Conservation (phyloP, 345 rosid genomes). For the Hirschfeldia incana region DNA sequence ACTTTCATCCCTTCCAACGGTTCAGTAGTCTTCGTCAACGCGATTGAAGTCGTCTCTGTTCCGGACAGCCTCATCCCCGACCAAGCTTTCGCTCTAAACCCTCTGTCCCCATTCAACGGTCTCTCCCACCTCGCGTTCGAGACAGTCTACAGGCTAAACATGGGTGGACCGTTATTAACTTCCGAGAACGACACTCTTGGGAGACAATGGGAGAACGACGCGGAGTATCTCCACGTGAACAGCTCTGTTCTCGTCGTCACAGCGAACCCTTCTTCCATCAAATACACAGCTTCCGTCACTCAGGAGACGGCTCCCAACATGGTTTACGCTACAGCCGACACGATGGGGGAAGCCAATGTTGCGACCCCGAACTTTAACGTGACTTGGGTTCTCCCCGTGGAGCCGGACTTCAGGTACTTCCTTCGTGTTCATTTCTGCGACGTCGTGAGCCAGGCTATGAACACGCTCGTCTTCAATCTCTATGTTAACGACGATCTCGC, state of each 20-base stretch:
- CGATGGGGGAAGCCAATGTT: conserved; percentile 84
- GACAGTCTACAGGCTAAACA: conserved; percentile 85
- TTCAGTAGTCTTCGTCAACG: conserved; percentile 86
- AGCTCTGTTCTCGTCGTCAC: conserved; percentile 77
- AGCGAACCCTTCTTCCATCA: conserved; percentile 62
- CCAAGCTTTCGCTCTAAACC: conserved; percentile 68
- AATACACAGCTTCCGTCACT: conserved; percentile 51
- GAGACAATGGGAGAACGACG: conserved; percentile 90
- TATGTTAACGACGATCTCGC: conserved; percentile 81
- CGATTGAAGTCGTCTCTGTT: conserved; percentile 84
- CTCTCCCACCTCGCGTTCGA: conserved; percentile 74
- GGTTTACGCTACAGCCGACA: conserved; percentile 91
- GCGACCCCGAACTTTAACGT: conserved; percentile 71
- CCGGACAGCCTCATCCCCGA: conserved; percentile 79
- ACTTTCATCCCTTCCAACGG: conserved; percentile 70
- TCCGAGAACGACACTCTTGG: conserved; percentile 88
- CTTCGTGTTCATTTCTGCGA: conserved; percentile 94
- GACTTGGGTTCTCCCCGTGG: conserved; percentile 79
- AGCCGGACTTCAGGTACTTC: conserved; percentile 72
- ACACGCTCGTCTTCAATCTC: conserved; percentile 73
- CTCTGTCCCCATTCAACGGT: conserved; percentile 58
- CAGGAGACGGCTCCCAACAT: conserved; percentile 78
- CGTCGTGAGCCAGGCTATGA: conserved; percentile 67
- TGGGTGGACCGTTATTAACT: conserved; percentile 92
- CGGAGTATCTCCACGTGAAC: conserved; percentile 71